Evolutionary conservation across 352 stramenopile species (phyloP), one percentile per base, ranked within the genome.

Genomic region (Peronospora belbahrii): DNA sequence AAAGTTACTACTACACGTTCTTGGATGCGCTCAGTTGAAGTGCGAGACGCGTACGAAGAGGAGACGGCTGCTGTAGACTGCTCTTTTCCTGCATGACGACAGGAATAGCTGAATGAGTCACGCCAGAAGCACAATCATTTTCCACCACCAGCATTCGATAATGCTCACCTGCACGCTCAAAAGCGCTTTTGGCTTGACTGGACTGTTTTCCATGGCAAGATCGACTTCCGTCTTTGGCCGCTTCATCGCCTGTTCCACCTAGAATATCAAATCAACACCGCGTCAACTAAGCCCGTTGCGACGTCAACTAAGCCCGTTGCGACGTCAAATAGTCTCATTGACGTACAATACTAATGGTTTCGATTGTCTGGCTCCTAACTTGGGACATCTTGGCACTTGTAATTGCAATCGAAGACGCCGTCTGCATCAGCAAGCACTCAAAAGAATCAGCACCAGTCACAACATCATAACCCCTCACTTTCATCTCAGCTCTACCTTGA

Each of bases 231-330:
- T 86, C 64, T 87, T 86, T 11, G 78, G 74, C 5, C 74, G 70
- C 48, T 89, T 89, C 64, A 89, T 85, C 3, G 78, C 70, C 14
- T 70, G 61, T 50, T 85, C 70, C 14, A 87, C 67, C 78, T 86
- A 46, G 0, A 35, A 7, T 0, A 52, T 44, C 1, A 6, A 13
- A 5, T 28, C 59, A 20, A 20, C n/a, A 45, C 1, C 17, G 49
- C 4, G n/a, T 34, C 28, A 33, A 13, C 18, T n/a, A 23, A 14
- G 3, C 10, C n/a, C n/a, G n/a, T n/a, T n/a, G n/a, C n/a, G n/a
- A 33, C 24, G 6, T 28, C 11, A 28, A 9, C 24, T 28, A 7
- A 13, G 24, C 17, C 14, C 10, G 5, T 35, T 1, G 3, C 28
- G 15, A n/a, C 18, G 1, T 9, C 8, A 32, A n/a, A 15, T 49